These are phyloP conservation scores for Microbotryum saponariae DNA, from an alignment of 1,284 basidiomycete genomes.

Conservation along the genomic window DNA sequence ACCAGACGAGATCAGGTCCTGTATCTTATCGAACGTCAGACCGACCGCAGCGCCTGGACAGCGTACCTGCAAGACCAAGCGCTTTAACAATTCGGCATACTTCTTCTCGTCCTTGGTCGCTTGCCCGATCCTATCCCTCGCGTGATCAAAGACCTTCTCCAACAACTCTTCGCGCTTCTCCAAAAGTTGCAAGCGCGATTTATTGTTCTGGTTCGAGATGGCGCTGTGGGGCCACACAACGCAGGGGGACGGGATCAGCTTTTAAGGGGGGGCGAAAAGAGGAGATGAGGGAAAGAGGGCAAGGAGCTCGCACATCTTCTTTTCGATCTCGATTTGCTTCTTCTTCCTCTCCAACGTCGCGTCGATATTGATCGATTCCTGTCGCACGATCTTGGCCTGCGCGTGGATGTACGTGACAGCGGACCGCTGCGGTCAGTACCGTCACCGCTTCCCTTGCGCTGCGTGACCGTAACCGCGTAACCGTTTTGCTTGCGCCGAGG, in stretches of 20 bases:
- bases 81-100: constrained; percentile 70
- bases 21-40: neutral
- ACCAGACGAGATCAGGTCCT: neutral
- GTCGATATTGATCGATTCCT: constrained; percentile 86
- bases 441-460: no score
- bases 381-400: constrained; percentile 89
- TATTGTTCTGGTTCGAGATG: constrained; percentile 93
- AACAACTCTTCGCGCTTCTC: constrained; percentile 88
- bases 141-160: constrained; percentile 74
- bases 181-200: constrained; percentile 82
- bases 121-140: constrained; percentile 57
- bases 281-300: no score
- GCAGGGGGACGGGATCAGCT: no score
- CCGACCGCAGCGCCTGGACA: neutral
- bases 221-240: constrained; percentile 51
- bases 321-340: constrained; percentile 81
- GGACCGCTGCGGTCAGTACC: no score
- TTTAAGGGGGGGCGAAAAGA: no score
- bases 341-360: constrained; percentile 86
- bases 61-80: constrained; percentile 68
- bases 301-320: constrained; percentile 71
- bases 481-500: no score
- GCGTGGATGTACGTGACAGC: no score
- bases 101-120: constrained; percentile 63
- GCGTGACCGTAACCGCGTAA: no score